Evolutionary conservation across 1,139 yeast species (phyloP).

Genomic region (Protomyces inundatus): DNA sequence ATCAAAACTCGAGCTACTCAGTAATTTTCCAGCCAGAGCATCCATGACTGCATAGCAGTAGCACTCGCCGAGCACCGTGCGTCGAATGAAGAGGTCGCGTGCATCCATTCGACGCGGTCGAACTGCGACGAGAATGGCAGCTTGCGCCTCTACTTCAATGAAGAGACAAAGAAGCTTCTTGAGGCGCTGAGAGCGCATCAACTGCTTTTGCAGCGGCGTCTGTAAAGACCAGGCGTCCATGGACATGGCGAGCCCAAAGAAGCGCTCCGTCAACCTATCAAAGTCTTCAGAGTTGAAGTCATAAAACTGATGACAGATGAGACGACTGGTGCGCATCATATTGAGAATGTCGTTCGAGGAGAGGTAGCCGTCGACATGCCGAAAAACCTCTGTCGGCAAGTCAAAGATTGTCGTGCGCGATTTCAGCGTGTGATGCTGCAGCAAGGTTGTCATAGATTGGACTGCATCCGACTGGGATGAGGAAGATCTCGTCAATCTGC

Average conservation of each 20-base stretch:
- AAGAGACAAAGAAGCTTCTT: neutral
- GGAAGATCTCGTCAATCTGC: too few relatives aligned
- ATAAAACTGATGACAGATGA: neutral
- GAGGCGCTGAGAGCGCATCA: neutral
- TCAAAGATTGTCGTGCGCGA: neutral
- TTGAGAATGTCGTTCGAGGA: neutral
- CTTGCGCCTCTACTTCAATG: neutral
- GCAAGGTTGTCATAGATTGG: neutral
- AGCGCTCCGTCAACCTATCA: neutral
- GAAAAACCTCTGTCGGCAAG: neutral
- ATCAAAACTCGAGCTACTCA: neutral
- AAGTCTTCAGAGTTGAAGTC: neutral
- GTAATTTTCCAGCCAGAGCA: neutral
- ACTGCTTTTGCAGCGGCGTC: neutral
- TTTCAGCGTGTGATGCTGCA: neutral
- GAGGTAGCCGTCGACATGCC: neutral
- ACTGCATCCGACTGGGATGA: too few relatives aligned
- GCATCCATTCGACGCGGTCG: neutral
- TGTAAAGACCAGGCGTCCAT: neutral
- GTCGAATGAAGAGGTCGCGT: neutral
- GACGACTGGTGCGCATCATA: neutral
- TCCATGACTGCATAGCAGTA: neutral
- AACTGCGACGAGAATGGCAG: neutral
- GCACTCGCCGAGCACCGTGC: neutral
- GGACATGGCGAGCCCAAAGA: neutral